Conservation (phyloP, 2,329 filamentous ascomycete species). For the Trichoderma polysporum region DNA sequence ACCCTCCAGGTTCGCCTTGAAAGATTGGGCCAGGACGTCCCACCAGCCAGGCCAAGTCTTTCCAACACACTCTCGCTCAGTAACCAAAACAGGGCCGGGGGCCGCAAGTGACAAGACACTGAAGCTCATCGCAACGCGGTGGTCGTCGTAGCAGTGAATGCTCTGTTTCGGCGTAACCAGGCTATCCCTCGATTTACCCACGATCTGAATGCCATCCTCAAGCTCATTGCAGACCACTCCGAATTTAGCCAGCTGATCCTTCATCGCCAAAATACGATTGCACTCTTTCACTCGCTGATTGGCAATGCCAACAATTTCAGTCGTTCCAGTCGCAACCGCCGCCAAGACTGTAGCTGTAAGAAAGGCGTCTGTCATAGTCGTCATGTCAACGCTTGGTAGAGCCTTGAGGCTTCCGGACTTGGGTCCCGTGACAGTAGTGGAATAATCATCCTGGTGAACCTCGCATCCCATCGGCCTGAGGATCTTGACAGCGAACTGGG, state of each 20-base stretch:
- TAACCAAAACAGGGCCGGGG: conserved; percentile 70
- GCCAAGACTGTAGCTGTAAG: conserved; percentile 91
- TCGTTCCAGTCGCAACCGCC: conserved; percentile 80
- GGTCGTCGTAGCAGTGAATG: conserved; percentile 93
- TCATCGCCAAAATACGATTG: conserved; percentile 95
- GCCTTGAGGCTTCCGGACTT: conserved; percentile 68
- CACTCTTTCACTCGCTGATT: conserved; percentile 99
- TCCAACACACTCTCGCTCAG: conserved; percentile 88
- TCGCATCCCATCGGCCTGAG: conserved; percentile 89
- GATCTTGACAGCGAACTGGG: conserved; percentile 88
- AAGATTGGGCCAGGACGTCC: conserved; percentile 80
- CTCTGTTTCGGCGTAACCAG: conserved; percentile 60
- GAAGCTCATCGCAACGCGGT: conserved; percentile 98
- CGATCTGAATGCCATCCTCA: conserved; percentile 86
- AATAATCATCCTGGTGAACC: conserved; percentile 79
- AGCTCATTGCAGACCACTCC: conserved; percentile 83
- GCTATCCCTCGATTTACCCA: conserved; percentile 49
- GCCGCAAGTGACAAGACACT: conserved; percentile 78
- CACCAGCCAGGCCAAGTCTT: conserved; percentile 99
- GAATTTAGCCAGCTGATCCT: conserved; percentile 90
- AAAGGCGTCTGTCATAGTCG: conserved; percentile 98
- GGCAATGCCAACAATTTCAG: conserved; percentile 88
- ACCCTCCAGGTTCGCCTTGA: conserved; percentile 74
- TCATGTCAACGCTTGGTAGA: conserved; percentile 88
- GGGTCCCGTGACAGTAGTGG: conserved; percentile 94